Conservation (phyloP, 2,329 filamentous ascomycete species). For the Tolypocladium paradoxum region DNA sequence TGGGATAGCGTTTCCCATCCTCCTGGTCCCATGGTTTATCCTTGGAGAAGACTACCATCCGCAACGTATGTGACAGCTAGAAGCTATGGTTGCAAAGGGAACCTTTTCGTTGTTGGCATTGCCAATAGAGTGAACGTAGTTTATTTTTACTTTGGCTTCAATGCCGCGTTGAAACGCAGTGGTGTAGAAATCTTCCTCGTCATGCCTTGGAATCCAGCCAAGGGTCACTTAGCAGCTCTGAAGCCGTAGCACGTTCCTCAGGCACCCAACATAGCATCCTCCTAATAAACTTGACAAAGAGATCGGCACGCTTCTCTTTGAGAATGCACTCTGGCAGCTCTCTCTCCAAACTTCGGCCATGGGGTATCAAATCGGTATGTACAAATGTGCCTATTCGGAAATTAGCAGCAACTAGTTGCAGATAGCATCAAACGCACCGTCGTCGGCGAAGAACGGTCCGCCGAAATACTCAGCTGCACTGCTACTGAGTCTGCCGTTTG, state of each 20-base stretch:
- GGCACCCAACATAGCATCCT: constrained; percentile 14
- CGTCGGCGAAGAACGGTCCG: constrained; percentile 10
- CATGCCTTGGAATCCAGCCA: too few relatives aligned
- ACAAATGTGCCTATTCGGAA: constrained; percentile 6
- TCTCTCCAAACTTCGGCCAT: constrained; percentile 2
- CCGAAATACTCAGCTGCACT: constrained; percentile 9
- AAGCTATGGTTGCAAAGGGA: too few relatives aligned
- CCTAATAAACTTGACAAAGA: constrained; percentile 12
- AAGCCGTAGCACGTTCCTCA: constrained; percentile 12
- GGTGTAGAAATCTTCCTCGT: too few relatives aligned
- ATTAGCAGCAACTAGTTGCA: background rate
- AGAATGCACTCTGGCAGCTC: constrained; percentile 7
- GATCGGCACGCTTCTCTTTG: constrained; percentile 6
- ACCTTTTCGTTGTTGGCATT: too few relatives aligned
- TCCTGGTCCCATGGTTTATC: too few relatives aligned
- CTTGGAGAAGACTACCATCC: too few relatives aligned
- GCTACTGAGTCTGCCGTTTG: constrained; percentile 5
- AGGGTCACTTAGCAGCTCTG: constrained; percentile 12
- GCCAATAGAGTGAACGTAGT: too few relatives aligned
- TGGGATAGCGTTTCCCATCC: too few relatives aligned
- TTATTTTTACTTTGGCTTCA: too few relatives aligned
- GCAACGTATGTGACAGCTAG: too few relatives aligned
- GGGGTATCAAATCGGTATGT: constrained; percentile 6
- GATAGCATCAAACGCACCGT: constrained; percentile 5
- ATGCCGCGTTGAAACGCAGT: too few relatives aligned